Evolutionary conservation across 768 basidiomycete genomes (phyloP).

Genomic region (Tulasnella sp.): DNA sequence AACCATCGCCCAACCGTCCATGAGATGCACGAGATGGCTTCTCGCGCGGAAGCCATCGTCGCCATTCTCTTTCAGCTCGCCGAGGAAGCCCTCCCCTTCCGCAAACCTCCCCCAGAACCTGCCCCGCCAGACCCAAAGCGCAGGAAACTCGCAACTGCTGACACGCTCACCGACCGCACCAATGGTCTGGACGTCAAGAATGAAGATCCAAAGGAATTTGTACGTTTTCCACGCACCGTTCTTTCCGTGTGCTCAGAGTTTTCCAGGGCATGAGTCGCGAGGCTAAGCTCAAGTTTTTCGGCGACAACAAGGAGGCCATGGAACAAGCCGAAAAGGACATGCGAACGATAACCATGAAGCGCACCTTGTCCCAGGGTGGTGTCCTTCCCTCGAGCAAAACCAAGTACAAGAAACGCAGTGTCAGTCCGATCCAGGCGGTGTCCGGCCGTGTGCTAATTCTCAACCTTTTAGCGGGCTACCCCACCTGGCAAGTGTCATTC

Average conservation of each 20-base stretch:
- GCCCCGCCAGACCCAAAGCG: background rate
- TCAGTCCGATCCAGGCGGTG: background rate
- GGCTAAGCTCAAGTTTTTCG: background rate
- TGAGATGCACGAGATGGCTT: slow-evolving; percentile 9
- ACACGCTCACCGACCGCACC: background rate
- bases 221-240: background rate
- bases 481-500: slow-evolving; percentile 16
- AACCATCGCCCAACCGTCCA: background rate
- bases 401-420: slow-evolving; percentile 15
- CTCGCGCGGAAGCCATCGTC: slow-evolving; percentile 4
- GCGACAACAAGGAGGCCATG: slow-evolving; percentile 9
- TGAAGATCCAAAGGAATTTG: background rate
- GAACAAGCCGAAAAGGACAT: slow-evolving; percentile 13
- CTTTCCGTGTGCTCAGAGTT: background rate
- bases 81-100: slow-evolving; percentile 1
- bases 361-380: slow-evolving; percentile 8
- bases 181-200: slow-evolving; percentile 7
- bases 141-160: background rate
- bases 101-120: background rate
- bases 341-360: slow-evolving; percentile 10
- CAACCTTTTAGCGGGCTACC: slow-evolving; percentile 3
- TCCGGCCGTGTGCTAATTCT: background rate
- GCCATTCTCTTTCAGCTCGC: background rate
- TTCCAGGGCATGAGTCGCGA: slow-evolving; percentile 2
- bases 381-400: slow-evolving; percentile 7